Evolutionary conservation across 306 rosid genomes (phyloP), one percentile per base, ranked within the genome.

Genomic region (Quercus engelmannii): DNA sequence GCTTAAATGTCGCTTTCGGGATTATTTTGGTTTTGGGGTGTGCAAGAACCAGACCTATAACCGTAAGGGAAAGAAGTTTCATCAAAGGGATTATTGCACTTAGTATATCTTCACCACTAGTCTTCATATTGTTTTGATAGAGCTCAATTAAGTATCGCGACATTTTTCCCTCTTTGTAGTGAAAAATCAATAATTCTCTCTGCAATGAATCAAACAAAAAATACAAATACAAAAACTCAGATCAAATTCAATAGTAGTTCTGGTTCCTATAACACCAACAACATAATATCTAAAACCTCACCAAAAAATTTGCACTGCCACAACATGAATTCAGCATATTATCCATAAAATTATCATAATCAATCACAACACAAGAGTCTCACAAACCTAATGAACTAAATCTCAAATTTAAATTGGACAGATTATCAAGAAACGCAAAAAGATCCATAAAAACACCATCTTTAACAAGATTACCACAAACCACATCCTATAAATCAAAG

Each of bases 1-100:
- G 97, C 75, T 76, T 90, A 69, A 90, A 89, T 5, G 98, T 90
- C 0, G 88, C 91, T 79, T 56, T 92, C 20, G 98, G 97, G 79
- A 94, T 89, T 46, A 94, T 80, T 64, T 85, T 85, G 79, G 64
- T 71, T 78, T 49, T 94, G 10, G 96, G 96, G 80, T 89, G 79
- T 19, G 94, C 91, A 75, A 92, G 92, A 78, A 92, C 76, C 31
- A 92, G 63, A 11, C 98, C 96, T 28, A 92, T 85, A 58, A 87
- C 85, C 6, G 98, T 84, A 25, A 92, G 89, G 71, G 90, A 78
- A 6, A 92, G 87, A 58, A 94, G 89, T 74, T 94, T 94, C 89
- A 90, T 51, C 87, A 92, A 82, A 8, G 97, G 98, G 25, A 83
- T 74, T 71, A 92, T 86, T 52, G 98, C 94, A 87, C 81, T 82